Conservation (phyloP, 352 stramenopile genomes). For the Elongisporangium prolatum region DNA sequence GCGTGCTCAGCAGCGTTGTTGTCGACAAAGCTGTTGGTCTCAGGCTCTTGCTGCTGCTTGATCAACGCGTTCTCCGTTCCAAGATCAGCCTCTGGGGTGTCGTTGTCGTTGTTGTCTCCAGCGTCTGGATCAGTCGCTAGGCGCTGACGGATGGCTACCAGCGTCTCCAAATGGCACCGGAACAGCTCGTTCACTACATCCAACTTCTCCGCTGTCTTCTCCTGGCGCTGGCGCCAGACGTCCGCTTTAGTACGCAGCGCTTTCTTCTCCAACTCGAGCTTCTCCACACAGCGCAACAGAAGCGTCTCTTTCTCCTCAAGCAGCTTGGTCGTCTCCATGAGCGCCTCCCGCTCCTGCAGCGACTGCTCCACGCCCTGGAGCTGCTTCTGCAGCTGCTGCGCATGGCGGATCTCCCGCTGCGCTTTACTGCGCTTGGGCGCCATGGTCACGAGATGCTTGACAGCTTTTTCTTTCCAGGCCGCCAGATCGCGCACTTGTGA, state of each 20-base stretch:
- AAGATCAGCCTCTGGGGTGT: not conserved
- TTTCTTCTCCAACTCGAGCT: slow-evolving; percentile 23
- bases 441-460: slow-evolving; percentile 56
- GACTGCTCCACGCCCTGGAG: slow-evolving; percentile 49
- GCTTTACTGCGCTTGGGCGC: slow-evolving; percentile 43
- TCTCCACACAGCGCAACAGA: slow-evolving; percentile 21
- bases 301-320: slow-evolving; percentile 26
- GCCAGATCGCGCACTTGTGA: slow-evolving; percentile 51
- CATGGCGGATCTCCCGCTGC: slow-evolving; percentile 40
- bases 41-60: not conserved
- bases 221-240: slow-evolving; percentile 10
- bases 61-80: not conserved
- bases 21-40: not conserved
- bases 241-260: slow-evolving; percentile 13
- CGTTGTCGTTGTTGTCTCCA: not conserved
- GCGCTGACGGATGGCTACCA: slow-evolving; percentile 50
- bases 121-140: slow-evolving; percentile 22
- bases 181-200: slow-evolving; percentile 45
- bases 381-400: slow-evolving; percentile 47
- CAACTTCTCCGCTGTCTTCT: slow-evolving; percentile 22
- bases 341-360: slow-evolving; percentile 39
- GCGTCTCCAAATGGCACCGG: slow-evolving; percentile 46
- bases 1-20: not conserved
- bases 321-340: slow-evolving; percentile 35
- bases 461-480: slow-evolving; percentile 59